A percentile compares a stretch with the other conserved stretches of the same genome.
phyloP scores from a whole-genome alignment of 805 yeast species.

The Cyberlindnera maritima region DNA sequence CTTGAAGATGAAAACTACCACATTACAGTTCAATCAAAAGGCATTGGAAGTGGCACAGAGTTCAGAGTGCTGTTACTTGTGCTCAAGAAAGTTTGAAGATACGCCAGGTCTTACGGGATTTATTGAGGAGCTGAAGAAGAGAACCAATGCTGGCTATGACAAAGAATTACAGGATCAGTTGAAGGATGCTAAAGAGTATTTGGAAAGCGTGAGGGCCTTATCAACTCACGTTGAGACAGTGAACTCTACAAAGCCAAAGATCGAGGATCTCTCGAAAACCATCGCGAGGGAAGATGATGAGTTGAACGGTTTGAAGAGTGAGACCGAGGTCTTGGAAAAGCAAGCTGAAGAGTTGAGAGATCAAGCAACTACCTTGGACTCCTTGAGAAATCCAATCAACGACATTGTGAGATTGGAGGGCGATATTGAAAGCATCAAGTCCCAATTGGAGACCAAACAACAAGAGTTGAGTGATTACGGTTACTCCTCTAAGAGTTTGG shows the following conservation, averaged over 20 bases:
- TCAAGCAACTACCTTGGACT: slow-evolving; percentile 9
- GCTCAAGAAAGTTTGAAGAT: slow-evolving; percentile 62
- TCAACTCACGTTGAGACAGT: slow-evolving; percentile 28
- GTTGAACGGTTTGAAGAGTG: slow-evolving; percentile 4
- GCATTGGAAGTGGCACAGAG: slow-evolving; percentile 64
- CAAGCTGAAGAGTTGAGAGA: background rate
- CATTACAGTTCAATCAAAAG: slow-evolving; percentile 62
- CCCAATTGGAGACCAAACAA: slow-evolving; percentile 29
- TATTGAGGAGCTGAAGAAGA: slow-evolving; percentile 29
- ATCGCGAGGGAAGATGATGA: slow-evolving; percentile 13
- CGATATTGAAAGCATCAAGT: slow-evolving; percentile 31
- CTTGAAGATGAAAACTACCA: slow-evolving; percentile 64
- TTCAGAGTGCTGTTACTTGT: slow-evolving; percentile 63
- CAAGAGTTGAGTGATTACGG: slow-evolving; percentile 40
- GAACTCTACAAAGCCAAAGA: slow-evolving; percentile 7
- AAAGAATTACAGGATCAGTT: slow-evolving; percentile 34
- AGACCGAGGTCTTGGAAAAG: slow-evolving; percentile 10
- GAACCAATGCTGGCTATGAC: slow-evolving; percentile 32
- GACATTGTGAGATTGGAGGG: slow-evolving; percentile 35
- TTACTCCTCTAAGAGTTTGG: slow-evolving; percentile 34
- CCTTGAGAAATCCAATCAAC: slow-evolving; percentile 27
- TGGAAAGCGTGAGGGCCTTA: slow-evolving; percentile 29
- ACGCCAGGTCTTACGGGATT: slow-evolving; percentile 27
- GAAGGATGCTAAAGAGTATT: slow-evolving; percentile 30
- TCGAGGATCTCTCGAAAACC: slow-evolving; percentile 15